Percentiles rank a stretch among this genome's conserved stretches.
phyloP scores from a whole-genome alignment of 1,284 basidiomycete genomes.

The Polyporus tsugae region DNA sequence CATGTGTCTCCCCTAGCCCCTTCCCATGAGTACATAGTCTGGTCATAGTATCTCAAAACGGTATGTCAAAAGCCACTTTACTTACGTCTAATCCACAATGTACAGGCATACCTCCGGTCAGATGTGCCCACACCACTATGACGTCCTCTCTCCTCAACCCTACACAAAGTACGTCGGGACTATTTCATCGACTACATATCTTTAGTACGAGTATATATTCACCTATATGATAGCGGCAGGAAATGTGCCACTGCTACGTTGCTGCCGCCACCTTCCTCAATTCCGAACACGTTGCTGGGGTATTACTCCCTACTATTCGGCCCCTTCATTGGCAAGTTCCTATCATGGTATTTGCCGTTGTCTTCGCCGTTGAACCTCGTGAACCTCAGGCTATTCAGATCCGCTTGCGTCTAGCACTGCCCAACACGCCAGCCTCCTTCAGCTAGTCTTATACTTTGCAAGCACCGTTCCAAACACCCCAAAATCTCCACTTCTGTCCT shows the following conservation, averaged over 20 bases:
- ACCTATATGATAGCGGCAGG: background rate
- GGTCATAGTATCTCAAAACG: background rate
- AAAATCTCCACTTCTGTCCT: background rate
- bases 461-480: background rate
- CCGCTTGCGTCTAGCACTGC: background rate
- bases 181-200: background rate
- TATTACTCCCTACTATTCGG: background rate
- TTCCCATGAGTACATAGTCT: background rate
- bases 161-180: background rate
- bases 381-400: background rate
- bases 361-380: background rate
- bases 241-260: background rate
- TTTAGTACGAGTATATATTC: background rate
- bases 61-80: background rate
- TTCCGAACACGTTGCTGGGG: too few species aligned
- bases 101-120: background rate
- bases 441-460: background rate
- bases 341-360: background rate
- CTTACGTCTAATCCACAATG: background rate
- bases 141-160: background rate
- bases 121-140: background rate
- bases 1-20: slow-evolving; percentile 1
- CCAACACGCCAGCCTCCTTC: background rate
- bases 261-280: background rate
- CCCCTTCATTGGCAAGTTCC: background rate